These are phyloP conservation scores for Plasmodium chabaudi DNA, from an alignment of 169 alveolate genomes.

Conservation along the genomic window DNA sequence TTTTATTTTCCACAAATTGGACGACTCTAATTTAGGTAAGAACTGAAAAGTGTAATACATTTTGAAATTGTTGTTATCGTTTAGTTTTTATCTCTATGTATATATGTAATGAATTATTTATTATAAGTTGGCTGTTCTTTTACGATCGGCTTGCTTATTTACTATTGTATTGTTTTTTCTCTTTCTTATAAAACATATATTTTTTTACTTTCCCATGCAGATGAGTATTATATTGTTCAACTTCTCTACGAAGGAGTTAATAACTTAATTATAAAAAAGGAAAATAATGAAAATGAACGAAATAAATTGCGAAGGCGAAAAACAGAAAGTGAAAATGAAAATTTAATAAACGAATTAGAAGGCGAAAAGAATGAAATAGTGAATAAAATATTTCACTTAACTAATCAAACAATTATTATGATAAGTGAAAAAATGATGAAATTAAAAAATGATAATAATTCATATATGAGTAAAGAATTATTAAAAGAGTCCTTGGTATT, in stretches of 20 bases:
- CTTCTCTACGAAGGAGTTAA: conserved; percentile 47
- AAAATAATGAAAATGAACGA: conserved; percentile 34
- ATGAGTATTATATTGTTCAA: conserved; percentile 42
- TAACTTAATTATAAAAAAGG: conserved; percentile 40
- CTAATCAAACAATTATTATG: conserved; percentile 51
- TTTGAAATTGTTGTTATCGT: neutral
- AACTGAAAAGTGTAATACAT: neutral
- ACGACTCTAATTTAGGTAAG: conserved; percentile 58
- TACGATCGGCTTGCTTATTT: neutral
- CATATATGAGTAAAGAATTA: conserved; percentile 70
- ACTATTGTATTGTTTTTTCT: neutral
- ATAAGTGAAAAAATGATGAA: conserved; percentile 64
- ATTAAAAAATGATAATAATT: conserved; percentile 40
- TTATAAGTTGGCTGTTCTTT: neutral
- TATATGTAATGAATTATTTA: neutral
- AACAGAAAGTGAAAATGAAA: conserved; percentile 60
- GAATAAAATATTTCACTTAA: conserved; percentile 51
- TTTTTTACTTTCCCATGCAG: conserved; percentile 17
- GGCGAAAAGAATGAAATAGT: conserved; percentile 41
- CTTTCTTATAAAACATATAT: neutral
- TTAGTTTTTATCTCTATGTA: neutral
- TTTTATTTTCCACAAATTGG: conserved; percentile 54
- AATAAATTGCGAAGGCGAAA: conserved; percentile 55
- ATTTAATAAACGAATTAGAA: conserved; percentile 62
- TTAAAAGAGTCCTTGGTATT: conserved; percentile 70